Base-by-base conservation (phyloP, 352 stramenopile genomes). In the Globisporangium carolinianum region DNA sequence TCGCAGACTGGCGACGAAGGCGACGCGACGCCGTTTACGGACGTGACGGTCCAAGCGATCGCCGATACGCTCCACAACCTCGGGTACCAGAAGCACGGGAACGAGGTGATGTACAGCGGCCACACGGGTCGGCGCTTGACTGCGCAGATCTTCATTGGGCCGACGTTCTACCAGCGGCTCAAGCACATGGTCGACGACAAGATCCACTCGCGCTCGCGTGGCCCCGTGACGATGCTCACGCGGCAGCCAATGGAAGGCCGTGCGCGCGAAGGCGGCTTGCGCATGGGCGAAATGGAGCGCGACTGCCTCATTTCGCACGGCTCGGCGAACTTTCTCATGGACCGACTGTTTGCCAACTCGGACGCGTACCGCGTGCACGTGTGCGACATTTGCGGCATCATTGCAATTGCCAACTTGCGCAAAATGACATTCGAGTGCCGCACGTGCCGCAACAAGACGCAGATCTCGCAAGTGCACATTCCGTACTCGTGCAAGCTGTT, bases 101-200 rank as follows among this genome's bases (percentile, higher is more conserved):
- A 99, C 68, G 98, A 99, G 78, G 91, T 98, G 52, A 78, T 99
- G 69, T 99, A 99, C 82, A 98, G 97, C 73, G 98, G 98, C 15
- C 96, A 99, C 82, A 99, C 97, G n/a, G 98, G 98, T 14, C 86
- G 96, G 41, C 89, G 85, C 0, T 72, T 99, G 61, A 95, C 95
- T 53, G 93, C 96, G 37, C 83, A 98, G 63, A 98, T 99, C 57
- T 99, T 99, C 79, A 97, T 99, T 58, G 97, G 97, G 35, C 97
- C 97, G 42, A 99, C 96, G 45, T 99, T 99, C 81, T 99, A 99
- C 83, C 97, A 99, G 79, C 89, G 97, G 36, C 76, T 99, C 61
- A 99, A 99, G 91, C 98, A 99, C 80, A 98, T 99, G 81, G 97
- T 98, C 53, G 96, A 99, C 71, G 97, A 99, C 75, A 99, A 99